phyloP scores from a whole-genome alignment of 345 rosid species.

The Populus deltoides region DNA sequence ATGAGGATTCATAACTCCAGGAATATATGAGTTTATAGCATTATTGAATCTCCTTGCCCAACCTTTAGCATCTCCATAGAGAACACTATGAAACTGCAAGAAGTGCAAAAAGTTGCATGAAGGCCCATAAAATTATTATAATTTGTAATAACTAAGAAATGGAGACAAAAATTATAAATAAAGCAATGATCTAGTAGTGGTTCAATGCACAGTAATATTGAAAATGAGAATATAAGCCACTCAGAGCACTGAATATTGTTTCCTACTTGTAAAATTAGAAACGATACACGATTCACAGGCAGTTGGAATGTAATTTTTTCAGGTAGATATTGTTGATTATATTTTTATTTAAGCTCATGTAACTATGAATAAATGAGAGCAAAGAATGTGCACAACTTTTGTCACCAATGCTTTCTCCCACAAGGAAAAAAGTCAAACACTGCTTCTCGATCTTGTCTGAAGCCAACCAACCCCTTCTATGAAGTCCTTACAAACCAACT shows the following conservation, averaged over 20 bases:
- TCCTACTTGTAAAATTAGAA: background rate
- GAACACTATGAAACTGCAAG: slow-evolving; percentile 59
- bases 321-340: background rate
- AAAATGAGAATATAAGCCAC: background rate
- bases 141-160: background rate
- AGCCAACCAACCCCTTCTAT: background rate
- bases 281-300: background rate
- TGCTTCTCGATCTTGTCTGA: background rate
- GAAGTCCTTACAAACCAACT: background rate
- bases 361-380: background rate
- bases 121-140: background rate
- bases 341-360: background rate
- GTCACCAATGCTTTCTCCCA: background rate
- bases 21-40: slow-evolving; percentile 35
- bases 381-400: background rate
- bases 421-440: background rate
- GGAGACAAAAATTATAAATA: background rate
- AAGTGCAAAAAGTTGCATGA: background rate
- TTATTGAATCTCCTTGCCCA: slow-evolving; percentile 61
- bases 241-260: background rate
- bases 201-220: background rate
- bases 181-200: background rate
- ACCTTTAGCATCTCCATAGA: slow-evolving; percentile 81
- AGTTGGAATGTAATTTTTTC: background rate
- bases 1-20: slow-evolving; percentile 85